Conservation (phyloP, 1,284 basidiomycete species). For the Leucoagaricus sp. region DNA sequence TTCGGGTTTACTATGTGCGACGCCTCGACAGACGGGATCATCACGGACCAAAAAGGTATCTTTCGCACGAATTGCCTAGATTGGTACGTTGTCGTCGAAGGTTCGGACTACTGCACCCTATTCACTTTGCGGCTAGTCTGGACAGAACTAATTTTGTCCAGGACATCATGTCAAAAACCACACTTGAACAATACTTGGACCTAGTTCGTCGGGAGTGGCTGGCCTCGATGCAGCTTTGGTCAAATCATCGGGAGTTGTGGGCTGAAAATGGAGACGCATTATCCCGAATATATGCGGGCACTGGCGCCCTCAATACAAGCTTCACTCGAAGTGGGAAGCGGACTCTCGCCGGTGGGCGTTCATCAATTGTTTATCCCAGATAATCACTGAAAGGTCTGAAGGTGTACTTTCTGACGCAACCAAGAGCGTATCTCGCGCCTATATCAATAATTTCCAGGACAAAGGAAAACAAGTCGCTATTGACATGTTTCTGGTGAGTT, state of each 20-base stretch:
- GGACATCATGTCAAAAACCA: constrained; percentile 83
- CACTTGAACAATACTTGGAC: constrained; percentile 73
- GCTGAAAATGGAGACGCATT: constrained; percentile 94
- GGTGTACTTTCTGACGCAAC: constrained; percentile 94
- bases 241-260: constrained; percentile 91
- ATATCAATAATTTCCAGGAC: constrained; percentile 99
- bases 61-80: constrained; percentile 97
- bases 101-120: constrained; percentile 11
- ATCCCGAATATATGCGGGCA: constrained; percentile 94
- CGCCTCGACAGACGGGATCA: constrained; percentile 58
- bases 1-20: constrained; percentile 90
- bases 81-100: constrained; percentile 56
- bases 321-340: constrained; percentile 94
- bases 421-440: constrained; percentile 93
- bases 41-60: constrained; percentile 86
- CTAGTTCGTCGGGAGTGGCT: constrained; percentile 76
- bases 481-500: constrained; percentile 86
- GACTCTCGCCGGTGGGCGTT: constrained; percentile 72
- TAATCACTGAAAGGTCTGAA: constrained; percentile 18
- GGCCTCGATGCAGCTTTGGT: constrained; percentile 75
- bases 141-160: constrained; percentile 99
- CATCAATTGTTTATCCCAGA: not conserved
- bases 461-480: constrained; percentile 94
- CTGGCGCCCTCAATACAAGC: constrained; percentile 94
- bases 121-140: constrained; percentile 51